A percentile compares a stretch with the other conserved stretches of the same genome.
Evolutionary conservation across 768 basidiomycete genomes (phyloP).

Genomic region (Amanita rimosa): DNA sequence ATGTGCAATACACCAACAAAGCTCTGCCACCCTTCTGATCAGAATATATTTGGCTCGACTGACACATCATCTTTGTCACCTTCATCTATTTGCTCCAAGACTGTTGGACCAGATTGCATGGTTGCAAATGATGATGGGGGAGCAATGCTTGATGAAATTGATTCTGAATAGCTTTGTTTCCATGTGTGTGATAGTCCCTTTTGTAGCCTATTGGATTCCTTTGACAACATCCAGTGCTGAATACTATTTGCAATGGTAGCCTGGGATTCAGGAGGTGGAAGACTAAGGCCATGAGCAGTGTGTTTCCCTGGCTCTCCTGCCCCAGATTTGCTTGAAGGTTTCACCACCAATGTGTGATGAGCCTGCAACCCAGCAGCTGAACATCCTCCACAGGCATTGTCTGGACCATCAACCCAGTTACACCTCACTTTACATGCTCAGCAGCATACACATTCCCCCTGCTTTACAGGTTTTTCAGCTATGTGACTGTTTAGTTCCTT

Average conservation of each 20-base stretch:
- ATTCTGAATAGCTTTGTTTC: no score
- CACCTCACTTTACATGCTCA: no score
- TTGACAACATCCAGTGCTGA: background rate
- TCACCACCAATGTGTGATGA: background rate
- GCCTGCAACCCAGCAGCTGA: background rate
- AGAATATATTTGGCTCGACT: no score
- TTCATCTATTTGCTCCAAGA: no score
- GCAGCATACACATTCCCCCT: no score
- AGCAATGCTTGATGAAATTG: no score
- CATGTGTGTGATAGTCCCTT: no score
- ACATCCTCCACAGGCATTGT: background rate
- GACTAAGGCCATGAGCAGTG: no score
- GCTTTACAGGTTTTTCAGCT: background rate
- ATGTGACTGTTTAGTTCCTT: no score
- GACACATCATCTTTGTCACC: no score
- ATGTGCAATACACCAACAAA: background rate
- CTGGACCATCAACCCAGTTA: background rate
- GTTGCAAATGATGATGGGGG: no score
- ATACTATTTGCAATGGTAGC: background rate
- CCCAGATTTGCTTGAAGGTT: background rate
- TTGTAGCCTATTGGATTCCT: background rate
- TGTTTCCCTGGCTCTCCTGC: background rate
- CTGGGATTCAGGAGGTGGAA: background rate
- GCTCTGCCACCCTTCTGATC: conserved; percentile 1
- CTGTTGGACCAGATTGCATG: no score